Evolutionary conservation across 768 basidiomycete species (phyloP).

Genomic region (Kwoniella sp.): DNA sequence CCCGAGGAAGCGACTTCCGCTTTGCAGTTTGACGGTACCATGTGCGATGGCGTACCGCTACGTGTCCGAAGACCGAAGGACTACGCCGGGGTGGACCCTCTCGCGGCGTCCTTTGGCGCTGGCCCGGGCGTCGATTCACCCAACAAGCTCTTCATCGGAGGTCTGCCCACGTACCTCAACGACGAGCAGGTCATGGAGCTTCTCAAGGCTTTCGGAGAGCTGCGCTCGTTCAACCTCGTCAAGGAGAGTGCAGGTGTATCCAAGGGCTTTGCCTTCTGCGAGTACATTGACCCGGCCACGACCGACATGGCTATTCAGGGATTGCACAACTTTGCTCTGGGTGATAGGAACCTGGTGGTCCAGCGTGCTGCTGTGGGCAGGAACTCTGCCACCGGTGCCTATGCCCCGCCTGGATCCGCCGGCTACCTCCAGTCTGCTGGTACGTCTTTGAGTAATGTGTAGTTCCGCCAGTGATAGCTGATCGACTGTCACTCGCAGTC

Average conservation of each 20-base stretch:
- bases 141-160: constrained; percentile 97
- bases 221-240: constrained; percentile 96
- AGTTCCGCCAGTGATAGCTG: too few species aligned
- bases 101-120: constrained; percentile 73
- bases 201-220: constrained; percentile 92
- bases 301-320: constrained; percentile 96
- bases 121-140: constrained; percentile 94
- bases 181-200: constrained; percentile 99
- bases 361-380: constrained; percentile 88
- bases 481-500: constrained; percentile 10
- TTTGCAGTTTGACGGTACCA: constrained; percentile 95
- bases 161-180: constrained; percentile 87
- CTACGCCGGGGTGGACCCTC: constrained; percentile 70
- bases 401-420: constrained; percentile 26
- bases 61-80: constrained; percentile 98
- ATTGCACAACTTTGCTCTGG: constrained; percentile 95
- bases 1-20: constrained; percentile 94
- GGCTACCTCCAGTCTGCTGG: constrained; percentile 27
- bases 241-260: constrained; percentile 78
- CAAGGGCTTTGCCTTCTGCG: constrained; percentile 99
- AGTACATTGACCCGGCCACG: constrained; percentile 81
- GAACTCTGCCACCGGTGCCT: constrained; percentile 5
- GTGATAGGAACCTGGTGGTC: constrained; percentile 90
- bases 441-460: too few species aligned
- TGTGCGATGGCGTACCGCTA: constrained; percentile 90